Conservation (phyloP, 164 flowering plant genomes). For the Litsea cubeba region DNA sequence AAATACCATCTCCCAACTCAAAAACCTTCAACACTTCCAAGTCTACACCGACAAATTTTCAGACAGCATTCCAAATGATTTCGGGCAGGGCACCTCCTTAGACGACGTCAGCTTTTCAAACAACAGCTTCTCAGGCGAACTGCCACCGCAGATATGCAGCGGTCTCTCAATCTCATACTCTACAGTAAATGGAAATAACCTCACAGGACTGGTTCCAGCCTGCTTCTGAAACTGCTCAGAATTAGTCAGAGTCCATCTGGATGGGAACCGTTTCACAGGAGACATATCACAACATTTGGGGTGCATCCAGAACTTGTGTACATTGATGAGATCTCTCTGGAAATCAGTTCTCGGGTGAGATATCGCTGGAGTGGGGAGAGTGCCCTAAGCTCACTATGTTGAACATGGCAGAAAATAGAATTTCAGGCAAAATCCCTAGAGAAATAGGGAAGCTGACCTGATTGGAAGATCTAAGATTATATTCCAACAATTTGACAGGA, state of each 20-base stretch:
- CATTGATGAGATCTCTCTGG: conserved; percentile 20
- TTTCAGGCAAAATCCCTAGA: conserved; percentile 22
- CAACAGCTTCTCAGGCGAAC: conserved; percentile 58
- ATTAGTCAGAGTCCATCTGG: conserved; percentile 45
- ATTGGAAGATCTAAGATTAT: conserved; percentile 15
- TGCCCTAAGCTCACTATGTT: conserved; percentile 13
- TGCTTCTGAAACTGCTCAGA: conserved; percentile 32
- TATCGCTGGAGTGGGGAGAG: conserved; percentile 18
- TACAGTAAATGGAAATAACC: conserved; percentile 40
- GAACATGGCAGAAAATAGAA: conserved; percentile 13
- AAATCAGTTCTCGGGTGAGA: conserved; percentile 14
- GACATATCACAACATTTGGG: conserved; percentile 33
- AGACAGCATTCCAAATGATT: conserved; percentile 37
- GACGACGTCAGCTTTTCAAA: conserved; percentile 39
- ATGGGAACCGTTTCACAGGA: conserved; percentile 44
- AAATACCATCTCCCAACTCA: conserved; percentile 24
- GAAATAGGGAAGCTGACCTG: conserved; percentile 10
- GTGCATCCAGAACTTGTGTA: conserved; percentile 22
- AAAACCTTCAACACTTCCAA: conserved; percentile 20
- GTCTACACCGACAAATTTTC: conserved; percentile 30
- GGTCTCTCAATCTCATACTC: conserved; percentile 28
- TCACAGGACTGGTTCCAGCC: conserved; percentile 49
- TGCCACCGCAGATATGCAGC: conserved; percentile 55
- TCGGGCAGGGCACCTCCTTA: conserved; percentile 28
- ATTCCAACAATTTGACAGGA: conserved; percentile 18